phyloP scores from a whole-genome alignment of 805 yeast genomes.

The Blastobotrys mokoenaii region DNA sequence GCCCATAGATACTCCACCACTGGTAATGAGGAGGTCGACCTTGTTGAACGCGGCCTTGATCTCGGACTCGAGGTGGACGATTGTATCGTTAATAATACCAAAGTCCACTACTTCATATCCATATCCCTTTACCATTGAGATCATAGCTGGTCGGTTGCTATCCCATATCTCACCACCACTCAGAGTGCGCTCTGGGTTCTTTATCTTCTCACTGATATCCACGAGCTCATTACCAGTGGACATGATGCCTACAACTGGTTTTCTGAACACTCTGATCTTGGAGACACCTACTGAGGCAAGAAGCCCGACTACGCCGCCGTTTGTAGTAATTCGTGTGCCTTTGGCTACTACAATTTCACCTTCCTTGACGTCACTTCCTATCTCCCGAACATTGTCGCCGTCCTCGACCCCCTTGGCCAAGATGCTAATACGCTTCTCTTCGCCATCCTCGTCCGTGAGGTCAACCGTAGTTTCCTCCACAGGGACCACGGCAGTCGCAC shows the following conservation, averaged over 20 bases:
- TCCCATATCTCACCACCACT: conserved; percentile 39
- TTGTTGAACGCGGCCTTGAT: conserved; percentile 24
- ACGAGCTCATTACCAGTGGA: conserved; percentile 48
- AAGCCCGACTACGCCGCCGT: conserved; percentile 45
- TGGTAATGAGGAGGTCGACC: conserved; percentile 40
- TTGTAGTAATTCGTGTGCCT: conserved; percentile 31
- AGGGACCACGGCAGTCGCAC: conserved; percentile 45
- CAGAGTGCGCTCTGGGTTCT: not conserved
- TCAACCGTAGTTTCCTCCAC: conserved; percentile 43
- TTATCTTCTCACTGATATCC: conserved; percentile 21
- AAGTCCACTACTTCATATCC: conserved; percentile 38
- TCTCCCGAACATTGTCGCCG: conserved; percentile 40
- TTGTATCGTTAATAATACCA: conserved; percentile 42
- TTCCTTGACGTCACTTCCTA: conserved; percentile 40
- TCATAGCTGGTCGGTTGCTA: conserved; percentile 41
- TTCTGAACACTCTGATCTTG: conserved; percentile 31
- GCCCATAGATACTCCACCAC: conserved; percentile 57
- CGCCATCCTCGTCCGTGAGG: conserved; percentile 29
- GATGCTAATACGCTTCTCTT: conserved; percentile 36
- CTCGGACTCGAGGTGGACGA: conserved; percentile 21
- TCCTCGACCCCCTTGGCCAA: conserved; percentile 32
- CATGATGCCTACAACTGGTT: conserved; percentile 39
- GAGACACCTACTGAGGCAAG: conserved; percentile 40
- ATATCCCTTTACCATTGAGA: conserved; percentile 29
- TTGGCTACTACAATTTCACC: conserved; percentile 32